phyloP scores from a whole-genome alignment of 139 green algal genomes.

The Volvox reticuliferus region DNA sequence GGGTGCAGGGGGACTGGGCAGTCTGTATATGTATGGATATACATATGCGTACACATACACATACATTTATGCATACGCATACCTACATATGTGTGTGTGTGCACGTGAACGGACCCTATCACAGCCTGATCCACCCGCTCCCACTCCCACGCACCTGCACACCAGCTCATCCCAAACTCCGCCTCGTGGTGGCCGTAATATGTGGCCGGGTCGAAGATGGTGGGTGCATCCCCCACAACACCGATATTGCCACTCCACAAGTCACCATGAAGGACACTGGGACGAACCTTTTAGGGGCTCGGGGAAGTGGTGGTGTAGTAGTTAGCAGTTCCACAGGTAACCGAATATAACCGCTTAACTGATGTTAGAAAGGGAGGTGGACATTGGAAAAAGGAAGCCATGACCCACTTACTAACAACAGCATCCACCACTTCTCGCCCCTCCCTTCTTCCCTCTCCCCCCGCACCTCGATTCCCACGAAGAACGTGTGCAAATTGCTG shows the following conservation, averaged over 20 bases:
- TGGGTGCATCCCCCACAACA: conserved; percentile 69
- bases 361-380: too few species aligned
- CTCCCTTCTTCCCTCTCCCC: too few species aligned
- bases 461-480: conserved; percentile 70
- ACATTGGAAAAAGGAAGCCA: too few species aligned
- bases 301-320: too few species aligned
- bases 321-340: too few species aligned
- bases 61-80: too few species aligned
- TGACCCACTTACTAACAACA: too few species aligned
- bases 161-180: conserved; percentile 98
- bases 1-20: not conserved
- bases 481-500: conserved; percentile 82
- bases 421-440: not conserved
- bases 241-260: conserved; percentile 98
- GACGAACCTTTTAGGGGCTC: conserved; percentile 65
- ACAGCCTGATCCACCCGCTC: not conserved
- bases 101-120: not conserved
- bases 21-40: too few species aligned
- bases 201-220: conserved; percentile 79
- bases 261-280: conserved; percentile 93
- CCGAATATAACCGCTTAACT: too few species aligned
- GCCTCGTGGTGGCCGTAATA: conserved; percentile 97
- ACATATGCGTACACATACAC: too few species aligned
- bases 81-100: not conserved
- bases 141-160: conserved; percentile 55